Base-by-base conservation (phyloP, 352 stramenopile species). In the Saprolegnia parasitica region DNA sequence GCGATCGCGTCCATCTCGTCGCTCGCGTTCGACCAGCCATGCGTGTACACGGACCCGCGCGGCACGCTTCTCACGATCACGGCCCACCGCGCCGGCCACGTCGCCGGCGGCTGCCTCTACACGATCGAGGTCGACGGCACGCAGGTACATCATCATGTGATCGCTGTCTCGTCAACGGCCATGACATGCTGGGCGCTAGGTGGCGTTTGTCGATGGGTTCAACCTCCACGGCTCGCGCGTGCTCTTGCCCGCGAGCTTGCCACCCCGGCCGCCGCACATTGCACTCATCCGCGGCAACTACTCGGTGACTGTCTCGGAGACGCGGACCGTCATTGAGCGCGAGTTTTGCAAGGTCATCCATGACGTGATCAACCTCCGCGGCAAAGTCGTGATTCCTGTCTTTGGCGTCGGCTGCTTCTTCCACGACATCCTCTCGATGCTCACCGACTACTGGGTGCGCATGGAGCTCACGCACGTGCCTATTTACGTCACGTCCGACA, bases 351-450 rank as follows among this genome's bases (percentile, higher is more conserved):
- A 88, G 26, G 86, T 87, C 20, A 74, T 95, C 54, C 68, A 89
- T 45, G 87, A 95, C 71, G 90, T 84, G 54, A 75, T 95, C 49
- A 72, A 71, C n/a, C 77, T 83, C 2, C 77, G 81, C 15, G 87
- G 87, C 35, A 95, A 95, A 80, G 87, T 95, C 18, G 80, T 95
- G 23, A 87, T 95, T 29, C 87, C 87, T 0, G 76, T 95, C 11
- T 87, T 91, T 62, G 78, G 77, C 10, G 72, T 88, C 15, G 87
- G 87, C 11, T 58, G 42, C 1, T 95, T 94, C 58, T 83, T 94
- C 55, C 86, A 95, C 54, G 87, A 95, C 61, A 64, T 95, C 26
- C 61, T 86, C 32, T 79, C 81, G 29, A 84, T 94, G 56, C 68
- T 95, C 55, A 64, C 87, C 32, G 77, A 86, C 8, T 88, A 90